Conservation (phyloP, 2,329 filamentous ascomycete genomes). For the Diplodia seriata region DNA sequence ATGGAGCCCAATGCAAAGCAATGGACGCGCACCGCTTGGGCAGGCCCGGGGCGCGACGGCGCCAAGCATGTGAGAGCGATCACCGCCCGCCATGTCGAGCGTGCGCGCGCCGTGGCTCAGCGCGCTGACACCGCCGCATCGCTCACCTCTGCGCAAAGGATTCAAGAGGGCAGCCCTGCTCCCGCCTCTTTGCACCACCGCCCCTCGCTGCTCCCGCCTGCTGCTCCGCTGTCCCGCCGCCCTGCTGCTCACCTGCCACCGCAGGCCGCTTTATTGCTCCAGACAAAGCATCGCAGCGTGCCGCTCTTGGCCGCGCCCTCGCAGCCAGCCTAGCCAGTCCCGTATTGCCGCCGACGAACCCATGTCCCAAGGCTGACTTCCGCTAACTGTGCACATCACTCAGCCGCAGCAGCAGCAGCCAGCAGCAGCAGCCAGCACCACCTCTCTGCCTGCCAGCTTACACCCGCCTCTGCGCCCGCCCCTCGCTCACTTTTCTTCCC, state of each 20-base stretch:
- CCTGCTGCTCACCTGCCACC: conserved; percentile 12
- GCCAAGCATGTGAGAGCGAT: conserved; percentile 29
- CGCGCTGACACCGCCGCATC: conserved; percentile 28
- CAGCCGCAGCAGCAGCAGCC: conserved; percentile 31
- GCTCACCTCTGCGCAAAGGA: conserved; percentile 20
- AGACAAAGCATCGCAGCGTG: conserved; percentile 20
- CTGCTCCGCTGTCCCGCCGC: conserved; percentile 6
- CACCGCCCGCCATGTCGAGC: conserved; percentile 16
- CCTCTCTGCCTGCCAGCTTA: conserved; percentile 32
- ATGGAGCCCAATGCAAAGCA: conserved; percentile 6
- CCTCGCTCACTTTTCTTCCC: conserved; percentile 26
- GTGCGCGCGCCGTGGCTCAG: conserved; percentile 30
- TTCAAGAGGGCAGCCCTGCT: conserved; percentile 27
- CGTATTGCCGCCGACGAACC: conserved; percentile 28
- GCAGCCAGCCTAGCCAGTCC: conserved; percentile 22
- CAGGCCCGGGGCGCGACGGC: background rate
- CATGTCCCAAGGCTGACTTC: conserved; percentile 32
- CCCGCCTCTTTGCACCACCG: conserved; percentile 9
- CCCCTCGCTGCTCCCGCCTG: conserved; percentile 7
- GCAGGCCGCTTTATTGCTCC: conserved; percentile 15
- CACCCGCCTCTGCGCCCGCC: conserved; percentile 22
- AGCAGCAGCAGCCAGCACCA: conserved; percentile 28
- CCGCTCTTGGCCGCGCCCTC: conserved; percentile 27
- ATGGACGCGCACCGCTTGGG: conserved; percentile 3
- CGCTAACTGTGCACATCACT: conserved; percentile 31